Evolutionary conservation across 108 stramenopile species (phyloP), one percentile per base, ranked within the genome.

Genomic region (Phaeodactylum tricornutum): DNA sequence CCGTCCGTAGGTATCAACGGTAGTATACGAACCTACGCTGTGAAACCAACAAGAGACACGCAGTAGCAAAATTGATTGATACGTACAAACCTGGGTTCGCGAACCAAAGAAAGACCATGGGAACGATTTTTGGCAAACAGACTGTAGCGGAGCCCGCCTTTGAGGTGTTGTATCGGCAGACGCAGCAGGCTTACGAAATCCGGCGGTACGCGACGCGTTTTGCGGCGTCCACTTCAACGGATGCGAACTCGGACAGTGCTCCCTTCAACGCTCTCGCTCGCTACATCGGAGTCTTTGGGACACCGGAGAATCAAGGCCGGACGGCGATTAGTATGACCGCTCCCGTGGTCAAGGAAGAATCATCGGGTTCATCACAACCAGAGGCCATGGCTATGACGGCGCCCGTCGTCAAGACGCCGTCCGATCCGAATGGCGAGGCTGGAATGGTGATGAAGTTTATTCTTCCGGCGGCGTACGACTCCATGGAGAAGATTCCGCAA

Each of bases 261-360:
- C 72, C 79, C 11, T 92, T 92, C 54, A 29, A 38, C 11, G 34
- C 53, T 5, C 47, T 93, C 33, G 87, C 92, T 0, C 47, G 57
- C 30, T 93, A 89, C 61, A 93, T 93, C 56, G 92, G 86, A 12
- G 92, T 88, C 14, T 81, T 84, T 60, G 77, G 84, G 4, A 54
- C 46, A 6, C 75, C 87, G 1, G 52, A 87, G 41, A 92, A 92
- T 54, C 67, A 80, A 58, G 69, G 62, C 28, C 21, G 27, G 0
- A 50, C 62, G 48, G 41, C 68, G 1, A 88, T 92, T 15, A 59
- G 65, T 26, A 88, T 88, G 91, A 92, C 91, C 8, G 81, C 91
- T 28, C 91, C 91, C 0, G 86, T 92, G 2, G 71, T 79, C 6
- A 76, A 64, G 63, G 46, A 64, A 24, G 60, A 37, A 4, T 15